Conservation (phyloP, 129 eudicot genomes). For the Arctium minus region DNA sequence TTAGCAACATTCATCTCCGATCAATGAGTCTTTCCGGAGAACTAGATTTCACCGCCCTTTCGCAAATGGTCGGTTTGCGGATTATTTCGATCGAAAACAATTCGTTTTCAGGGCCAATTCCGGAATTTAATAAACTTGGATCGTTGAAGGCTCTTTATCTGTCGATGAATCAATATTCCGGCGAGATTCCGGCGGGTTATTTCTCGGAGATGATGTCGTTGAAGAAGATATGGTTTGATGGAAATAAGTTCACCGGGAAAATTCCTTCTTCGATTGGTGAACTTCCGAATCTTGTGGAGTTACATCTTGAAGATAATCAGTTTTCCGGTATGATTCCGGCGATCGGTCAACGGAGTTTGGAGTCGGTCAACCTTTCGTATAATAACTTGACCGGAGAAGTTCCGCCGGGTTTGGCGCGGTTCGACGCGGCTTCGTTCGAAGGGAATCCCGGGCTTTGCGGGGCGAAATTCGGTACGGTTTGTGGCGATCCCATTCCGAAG, state of each 20-base stretch:
- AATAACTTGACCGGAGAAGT: constrained; percentile 60
- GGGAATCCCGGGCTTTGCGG: constrained; percentile 70
- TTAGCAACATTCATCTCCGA: constrained; percentile 39
- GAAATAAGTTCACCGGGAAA: constrained; percentile 50
- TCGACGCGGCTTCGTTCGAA: constrained; percentile 36
- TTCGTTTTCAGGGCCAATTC: constrained; percentile 57
- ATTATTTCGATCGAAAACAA: constrained; percentile 43
- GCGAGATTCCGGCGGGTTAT: constrained; percentile 46
- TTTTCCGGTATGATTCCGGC: constrained; percentile 58
- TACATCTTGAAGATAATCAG: constrained; percentile 58
- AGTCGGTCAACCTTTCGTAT: constrained; percentile 43
- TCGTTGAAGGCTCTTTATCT: constrained; percentile 49
- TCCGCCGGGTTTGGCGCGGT: constrained; percentile 45
- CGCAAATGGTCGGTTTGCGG: constrained; percentile 39
- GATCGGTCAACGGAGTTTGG: constrained; percentile 33
- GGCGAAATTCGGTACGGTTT: constrained; percentile 30
- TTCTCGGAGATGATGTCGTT: constrained; percentile 37
- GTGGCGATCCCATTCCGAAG: constrained; percentile 11
- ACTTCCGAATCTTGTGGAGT: constrained; percentile 39
- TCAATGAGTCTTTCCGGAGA: constrained; percentile 55
- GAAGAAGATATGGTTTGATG: constrained; percentile 63
- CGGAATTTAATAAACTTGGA: constrained; percentile 46
- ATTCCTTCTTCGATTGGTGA: constrained; percentile 49
- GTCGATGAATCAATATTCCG: constrained; percentile 50
- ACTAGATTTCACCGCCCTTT: constrained; percentile 48